Evolutionary conservation across 495 filamentous ascomycete species (phyloP), one percentile per base, ranked within the genome.

Genomic region (Lichenothelia convexa): DNA sequence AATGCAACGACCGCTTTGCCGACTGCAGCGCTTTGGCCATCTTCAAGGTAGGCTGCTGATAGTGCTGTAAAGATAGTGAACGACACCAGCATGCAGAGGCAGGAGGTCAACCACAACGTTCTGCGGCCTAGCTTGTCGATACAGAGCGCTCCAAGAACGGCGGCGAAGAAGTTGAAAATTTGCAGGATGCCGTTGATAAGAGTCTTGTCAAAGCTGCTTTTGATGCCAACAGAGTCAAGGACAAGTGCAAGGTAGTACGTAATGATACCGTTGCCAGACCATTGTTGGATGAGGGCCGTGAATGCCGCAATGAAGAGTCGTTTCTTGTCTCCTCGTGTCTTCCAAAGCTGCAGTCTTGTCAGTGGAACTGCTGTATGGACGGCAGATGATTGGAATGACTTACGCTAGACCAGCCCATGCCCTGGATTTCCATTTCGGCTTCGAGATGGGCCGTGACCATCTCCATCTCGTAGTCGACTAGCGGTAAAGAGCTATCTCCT

Each of bases 101-200:
- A 61, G 20, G 57, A 66, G 45, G 72, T 66, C 7, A 81, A 62
- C 9, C 76, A 60, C 16, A 76, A 60, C 1, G 62, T 62, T 0
- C 75, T 67, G 30, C 75, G 71, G 21, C 79, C 72, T 38, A 82
- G 59, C 17, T 70, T 61, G 36, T 86, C 80, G 1, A 75, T 71
- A 43, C 79, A 62, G 38, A 58, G 56, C 5, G 81, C 76, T 8
- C 80, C 80, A 16, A 67, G 50, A 11, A 78, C 59, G 1, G 79
- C 78, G 38, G 68, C 76, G 13, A 73, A 52, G 44, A 81, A 78
- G 12, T 68, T 70, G 26, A 81, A 62, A 22, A 68, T 63, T 13
- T 73, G 69, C 53, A 83, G 77, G 41, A 78, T 59, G 32, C 68
- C 57, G 44, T 75, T 76, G 41, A 73, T 60, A 21, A 77, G 61